phyloP scores from a whole-genome alignment of 2,329 filamentous ascomycete species.

The Macrophomina tecta region DNA sequence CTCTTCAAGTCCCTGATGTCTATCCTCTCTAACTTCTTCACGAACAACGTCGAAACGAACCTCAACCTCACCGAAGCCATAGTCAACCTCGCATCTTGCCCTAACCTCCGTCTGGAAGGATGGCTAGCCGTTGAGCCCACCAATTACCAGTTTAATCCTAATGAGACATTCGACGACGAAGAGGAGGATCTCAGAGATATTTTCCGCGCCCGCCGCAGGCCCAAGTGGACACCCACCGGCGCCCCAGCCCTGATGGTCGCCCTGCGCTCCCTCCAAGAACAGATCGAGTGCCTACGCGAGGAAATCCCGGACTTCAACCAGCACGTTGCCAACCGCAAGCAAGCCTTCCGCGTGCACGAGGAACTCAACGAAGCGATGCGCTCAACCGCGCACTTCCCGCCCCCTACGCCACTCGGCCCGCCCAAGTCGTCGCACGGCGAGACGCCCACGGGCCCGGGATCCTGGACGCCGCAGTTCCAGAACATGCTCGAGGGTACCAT shows the following conservation, averaged over 20 bases:
- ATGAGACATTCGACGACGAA: slow-evolving; percentile 31
- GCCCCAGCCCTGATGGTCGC: slow-evolving; percentile 50
- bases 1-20: slow-evolving; percentile 59
- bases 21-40: slow-evolving; percentile 79
- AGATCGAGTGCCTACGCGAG: slow-evolving; percentile 51
- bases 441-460: slow-evolving; percentile 33
- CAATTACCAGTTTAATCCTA: slow-evolving; percentile 43
- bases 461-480: slow-evolving; percentile 44
- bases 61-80: slow-evolving; percentile 84
- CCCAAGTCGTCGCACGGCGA: slow-evolving; percentile 15
- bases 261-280: slow-evolving; percentile 48
- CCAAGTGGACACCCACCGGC: slow-evolving; percentile 43
- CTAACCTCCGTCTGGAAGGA: slow-evolving; percentile 83
- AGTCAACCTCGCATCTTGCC: slow-evolving; percentile 81
- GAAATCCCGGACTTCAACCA: slow-evolving; percentile 55
- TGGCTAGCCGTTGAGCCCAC: slow-evolving; percentile 81
- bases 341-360: slow-evolving; percentile 55
- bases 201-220: slow-evolving; percentile 44
- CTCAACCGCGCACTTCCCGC: slow-evolving; percentile 34
- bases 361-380: slow-evolving; percentile 50
- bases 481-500: slow-evolving; percentile 40
- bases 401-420: slow-evolving; percentile 33
- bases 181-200: slow-evolving; percentile 42
- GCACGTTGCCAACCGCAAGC: slow-evolving; percentile 55
- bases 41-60: slow-evolving; percentile 91